Evolutionary conservation across 2,329 filamentous ascomycete genomes (phyloP), one percentile per base, ranked within the genome.

Genomic region (Sarocladium brachiariae): DNA sequence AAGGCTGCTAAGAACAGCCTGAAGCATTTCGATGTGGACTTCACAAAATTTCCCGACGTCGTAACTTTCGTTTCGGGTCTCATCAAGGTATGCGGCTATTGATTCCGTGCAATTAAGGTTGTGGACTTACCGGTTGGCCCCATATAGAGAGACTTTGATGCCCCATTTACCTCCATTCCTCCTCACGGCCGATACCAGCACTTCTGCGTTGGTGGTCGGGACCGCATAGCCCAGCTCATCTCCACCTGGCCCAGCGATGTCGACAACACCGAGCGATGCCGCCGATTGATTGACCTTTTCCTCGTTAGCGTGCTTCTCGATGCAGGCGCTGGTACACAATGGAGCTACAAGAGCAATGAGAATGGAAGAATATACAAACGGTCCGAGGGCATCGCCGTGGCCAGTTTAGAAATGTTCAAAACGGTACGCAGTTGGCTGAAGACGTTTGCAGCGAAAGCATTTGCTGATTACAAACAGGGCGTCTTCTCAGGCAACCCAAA

Each of bases 331-430:
- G 93, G 93, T 35, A 92, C 83, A 2, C 78, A 82, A 57, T 99
- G 93, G 93, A 85, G 83, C 58, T 99, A 96, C 72, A 93, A 88
- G 73, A 95, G 89, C 63, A 84, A 84, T 55, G 90, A 95, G 63
- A 95, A 90, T 56, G 89, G 88, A 51, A 86, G 84, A 55, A 68
- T 86, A 35, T 97, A 92, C 68, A 77, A 82, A 49, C 83, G 93
- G 48, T 96, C 90, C 54, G 93, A 96, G 66, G 91, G 91, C 8
- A 76, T 96, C 51, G 91, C 91, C 8, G 83, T 85, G 57, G 81
- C 81, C 6, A 83, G 77, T 56, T 63, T 84, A 61, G 91, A 96
- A 59, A 96, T 96, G 91, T 96, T 96, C 78, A 96, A 96, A 70
- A 76, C 80, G 13, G 75, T 77, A 60, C 56, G 70, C 63, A 19